phyloP scores from a whole-genome alignment of 148 eudicot genomes.

The Amaranthus cruentus region DNA sequence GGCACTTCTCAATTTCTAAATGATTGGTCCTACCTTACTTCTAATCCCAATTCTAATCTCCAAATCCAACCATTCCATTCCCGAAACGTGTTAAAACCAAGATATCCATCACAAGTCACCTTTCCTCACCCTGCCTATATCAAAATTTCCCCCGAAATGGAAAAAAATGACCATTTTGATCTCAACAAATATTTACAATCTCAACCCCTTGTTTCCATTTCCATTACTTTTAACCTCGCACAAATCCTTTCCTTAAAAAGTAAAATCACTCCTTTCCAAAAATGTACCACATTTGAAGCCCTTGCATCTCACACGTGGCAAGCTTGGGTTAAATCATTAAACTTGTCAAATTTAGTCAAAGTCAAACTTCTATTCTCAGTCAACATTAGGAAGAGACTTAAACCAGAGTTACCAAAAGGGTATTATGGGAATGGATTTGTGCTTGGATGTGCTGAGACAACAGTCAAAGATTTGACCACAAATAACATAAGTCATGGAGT shows the following conservation, averaged over 20 bases:
- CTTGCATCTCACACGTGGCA: constrained; percentile 93
- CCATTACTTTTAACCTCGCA: constrained; percentile 53
- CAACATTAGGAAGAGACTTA: constrained; percentile 43
- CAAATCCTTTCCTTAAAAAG: constrained; percentile 55
- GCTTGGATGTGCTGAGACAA: constrained; percentile 72
- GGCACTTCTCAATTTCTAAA: constrained; percentile 89
- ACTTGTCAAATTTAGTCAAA: constrained; percentile 33
- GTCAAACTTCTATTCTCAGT: constrained; percentile 78
- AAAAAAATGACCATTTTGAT: constrained; percentile 16
- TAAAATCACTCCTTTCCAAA: constrained; percentile 54
- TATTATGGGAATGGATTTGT: constrained; percentile 84
- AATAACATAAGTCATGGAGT: constrained; percentile 48
- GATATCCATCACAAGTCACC: constrained; percentile 38
- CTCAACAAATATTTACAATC: constrained; percentile 48
- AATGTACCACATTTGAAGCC: constrained; percentile 84
- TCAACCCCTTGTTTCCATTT: constrained; percentile 54
- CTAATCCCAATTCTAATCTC: constrained; percentile 30
- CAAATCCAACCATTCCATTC: constrained; percentile 54
- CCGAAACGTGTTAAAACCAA: constrained; percentile 64
- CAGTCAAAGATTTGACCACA: constrained; percentile 43
- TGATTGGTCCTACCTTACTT: constrained; percentile 76
- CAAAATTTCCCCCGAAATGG: constrained; percentile 17
- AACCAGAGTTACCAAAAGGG: constrained; percentile 51
- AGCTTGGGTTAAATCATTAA: constrained; percentile 60
- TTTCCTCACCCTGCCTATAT: constrained; percentile 48